phyloP scores from a whole-genome alignment of 2,329 filamentous ascomycete genomes.

The Neofusicoccum kwambonambiense region DNA sequence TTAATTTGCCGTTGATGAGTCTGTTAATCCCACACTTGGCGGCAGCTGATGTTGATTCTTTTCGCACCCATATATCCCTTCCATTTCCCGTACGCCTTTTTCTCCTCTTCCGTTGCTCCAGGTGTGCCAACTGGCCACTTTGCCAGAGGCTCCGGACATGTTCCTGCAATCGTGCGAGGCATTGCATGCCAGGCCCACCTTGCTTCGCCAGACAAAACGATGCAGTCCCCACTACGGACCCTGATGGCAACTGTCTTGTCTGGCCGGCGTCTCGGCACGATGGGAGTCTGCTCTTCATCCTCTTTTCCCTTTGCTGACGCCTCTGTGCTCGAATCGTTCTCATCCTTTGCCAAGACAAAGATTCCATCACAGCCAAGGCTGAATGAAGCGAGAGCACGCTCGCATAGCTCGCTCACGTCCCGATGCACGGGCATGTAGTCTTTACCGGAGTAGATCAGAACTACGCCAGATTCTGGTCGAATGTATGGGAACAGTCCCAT shows the following conservation, averaged over 20 bases:
- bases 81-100: slow-evolving; percentile 62
- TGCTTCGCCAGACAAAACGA: slow-evolving; percentile 81
- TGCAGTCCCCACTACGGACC: slow-evolving; percentile 78
- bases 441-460: slow-evolving; percentile 87
- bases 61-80: slow-evolving; percentile 85
- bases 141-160: slow-evolving; percentile 71
- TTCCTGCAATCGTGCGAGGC: slow-evolving; percentile 75
- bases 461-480: slow-evolving; percentile 81
- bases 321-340: neutral
- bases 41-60: slow-evolving; percentile 86
- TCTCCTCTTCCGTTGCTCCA: neutral
- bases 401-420: slow-evolving; percentile 83
- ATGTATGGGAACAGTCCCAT: slow-evolving; percentile 72
- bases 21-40: slow-evolving; percentile 70
- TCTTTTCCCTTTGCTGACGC: slow-evolving; percentile 42
- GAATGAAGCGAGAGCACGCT: slow-evolving; percentile 78
- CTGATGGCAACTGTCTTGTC: slow-evolving; percentile 54
- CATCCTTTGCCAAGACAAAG: slow-evolving; percentile 73
- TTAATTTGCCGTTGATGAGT: too few species aligned
- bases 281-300: slow-evolving; percentile 18
- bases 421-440: slow-evolving; percentile 91
- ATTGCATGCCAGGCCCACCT: slow-evolving; percentile 95
- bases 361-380: slow-evolving; percentile 87
- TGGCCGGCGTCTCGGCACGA: neutral
- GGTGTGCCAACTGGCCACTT: slow-evolving; percentile 64